phyloP scores from a whole-genome alignment of 306 rosid species.

The Vicia villosa region DNA sequence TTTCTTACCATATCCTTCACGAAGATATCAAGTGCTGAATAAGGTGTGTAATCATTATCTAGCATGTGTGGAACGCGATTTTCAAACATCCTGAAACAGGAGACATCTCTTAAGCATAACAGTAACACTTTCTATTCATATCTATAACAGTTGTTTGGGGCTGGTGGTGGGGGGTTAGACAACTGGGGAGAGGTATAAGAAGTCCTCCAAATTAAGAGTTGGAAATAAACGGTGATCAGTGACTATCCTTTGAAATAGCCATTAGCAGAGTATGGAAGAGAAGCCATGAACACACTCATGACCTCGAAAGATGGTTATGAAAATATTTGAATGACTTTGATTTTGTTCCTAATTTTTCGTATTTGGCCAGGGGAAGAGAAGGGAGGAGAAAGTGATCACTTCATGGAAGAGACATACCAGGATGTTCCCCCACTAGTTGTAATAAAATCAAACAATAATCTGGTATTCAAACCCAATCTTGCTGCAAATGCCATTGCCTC shows the following conservation, averaged over 20 bases:
- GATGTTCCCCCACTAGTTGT: conserved; percentile 79
- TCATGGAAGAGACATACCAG: conserved; percentile 59
- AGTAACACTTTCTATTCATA: conserved; percentile 18
- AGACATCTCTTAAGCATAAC: conserved; percentile 31
- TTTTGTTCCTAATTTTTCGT: conserved; percentile 10
- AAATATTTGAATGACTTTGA: conserved; percentile 12
- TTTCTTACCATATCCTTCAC: conserved; percentile 90
- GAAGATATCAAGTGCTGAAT: conserved; percentile 93
- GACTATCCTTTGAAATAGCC: conserved; percentile 26
- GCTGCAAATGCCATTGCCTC: conserved; percentile 98
- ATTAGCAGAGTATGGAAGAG: conserved; percentile 17
- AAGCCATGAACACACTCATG: conserved; percentile 24
- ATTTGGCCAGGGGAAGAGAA: conserved; percentile 20
- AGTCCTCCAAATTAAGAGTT: conserved; percentile 3
- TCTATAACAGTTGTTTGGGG: conserved; percentile 3
- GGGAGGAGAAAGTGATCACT: conserved; percentile 11
- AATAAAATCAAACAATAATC: conserved; percentile 71
- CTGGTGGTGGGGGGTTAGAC: too few species aligned
- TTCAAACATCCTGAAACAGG: conserved; percentile 79
- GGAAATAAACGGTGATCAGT: conserved; percentile 11
- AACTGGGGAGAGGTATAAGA: too few species aligned
- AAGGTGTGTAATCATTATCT: conserved; percentile 87
- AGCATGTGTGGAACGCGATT: conserved; percentile 97
- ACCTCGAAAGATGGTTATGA: conserved; percentile 2
- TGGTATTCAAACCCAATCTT: conserved; percentile 80